Evolutionary conservation across 2,329 filamentous ascomycete species (phyloP).

Genomic region (Cercospora berteroae): DNA sequence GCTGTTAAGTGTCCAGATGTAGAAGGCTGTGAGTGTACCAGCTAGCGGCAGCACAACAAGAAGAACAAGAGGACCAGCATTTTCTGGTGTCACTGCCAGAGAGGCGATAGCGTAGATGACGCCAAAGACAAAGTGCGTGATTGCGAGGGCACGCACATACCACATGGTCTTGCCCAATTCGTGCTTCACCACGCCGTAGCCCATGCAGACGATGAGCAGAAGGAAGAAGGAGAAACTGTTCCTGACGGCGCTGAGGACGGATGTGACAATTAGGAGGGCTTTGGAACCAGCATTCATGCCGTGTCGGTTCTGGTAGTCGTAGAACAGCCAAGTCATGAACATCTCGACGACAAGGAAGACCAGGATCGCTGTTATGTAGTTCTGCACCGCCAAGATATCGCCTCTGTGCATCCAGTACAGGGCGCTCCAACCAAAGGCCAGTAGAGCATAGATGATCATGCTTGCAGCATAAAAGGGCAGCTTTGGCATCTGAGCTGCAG

Average conservation of each 20-base stretch:
- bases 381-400: conserved; percentile 95
- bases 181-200: conserved; percentile 95
- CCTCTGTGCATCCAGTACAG: conserved; percentile 90
- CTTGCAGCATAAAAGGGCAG: conserved; percentile 94
- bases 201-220: conserved; percentile 97
- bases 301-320: conserved; percentile 90
- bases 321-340: conserved; percentile 98
- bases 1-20: conserved; percentile 97
- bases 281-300: conserved; percentile 81
- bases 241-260: conserved; percentile 84
- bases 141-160: conserved; percentile 84
- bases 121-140: conserved; percentile 91
- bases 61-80: conserved; percentile 82
- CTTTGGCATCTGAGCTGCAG: conserved; percentile 93
- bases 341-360: conserved; percentile 94
- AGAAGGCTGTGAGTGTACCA: conserved; percentile 90
- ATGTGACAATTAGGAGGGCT: conserved; percentile 85
- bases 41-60: conserved; percentile 91
- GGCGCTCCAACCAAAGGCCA: conserved; percentile 87
- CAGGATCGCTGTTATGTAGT: conserved; percentile 97
- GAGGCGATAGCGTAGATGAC: conserved; percentile 90
- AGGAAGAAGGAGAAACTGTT: conserved; percentile 99
- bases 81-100: conserved; percentile 83
- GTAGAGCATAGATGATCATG: conserved; percentile 86
- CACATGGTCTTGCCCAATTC: conserved; percentile 91